These are phyloP conservation scores for Corchorus capsularis DNA, from an alignment of 345 rosid genomes.

Conservation along the genomic window DNA sequence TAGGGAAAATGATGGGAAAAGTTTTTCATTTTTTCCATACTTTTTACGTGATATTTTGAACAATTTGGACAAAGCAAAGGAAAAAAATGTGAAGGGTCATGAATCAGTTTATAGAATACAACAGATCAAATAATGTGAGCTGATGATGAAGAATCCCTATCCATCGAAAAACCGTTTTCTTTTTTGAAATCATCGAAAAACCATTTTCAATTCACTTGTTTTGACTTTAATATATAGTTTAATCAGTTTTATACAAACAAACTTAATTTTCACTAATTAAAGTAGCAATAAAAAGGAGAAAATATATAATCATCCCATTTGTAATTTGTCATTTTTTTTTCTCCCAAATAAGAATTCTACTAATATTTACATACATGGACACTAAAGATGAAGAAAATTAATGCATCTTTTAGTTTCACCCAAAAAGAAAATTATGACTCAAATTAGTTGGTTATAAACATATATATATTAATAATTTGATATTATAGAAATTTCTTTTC, in stretches of 20 bases:
- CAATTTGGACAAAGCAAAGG: background rate
- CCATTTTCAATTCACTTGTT: no score
- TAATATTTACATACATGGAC: no score
- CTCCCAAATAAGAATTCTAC: no score
- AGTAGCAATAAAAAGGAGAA: background rate
- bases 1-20: background rate
- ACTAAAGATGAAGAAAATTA: no score
- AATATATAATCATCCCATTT: no score
- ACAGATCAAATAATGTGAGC: background rate
- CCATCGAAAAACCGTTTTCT: background rate
- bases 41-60: conserved; percentile 4
- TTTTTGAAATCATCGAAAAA: no score
- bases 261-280: background rate
- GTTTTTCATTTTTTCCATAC: background rate
- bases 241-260: background rate
- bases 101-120: background rate
- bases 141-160: background rate
- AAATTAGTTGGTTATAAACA: no score
- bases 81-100: background rate
- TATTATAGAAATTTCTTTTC: no score
- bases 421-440: no score
- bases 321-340: no score
- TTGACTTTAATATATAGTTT: no score
- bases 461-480: no score
- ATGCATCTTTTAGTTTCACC: background rate